Conservation (phyloP, 768 basidiomycete genomes). For the Leccinum rimulosum region DNA sequence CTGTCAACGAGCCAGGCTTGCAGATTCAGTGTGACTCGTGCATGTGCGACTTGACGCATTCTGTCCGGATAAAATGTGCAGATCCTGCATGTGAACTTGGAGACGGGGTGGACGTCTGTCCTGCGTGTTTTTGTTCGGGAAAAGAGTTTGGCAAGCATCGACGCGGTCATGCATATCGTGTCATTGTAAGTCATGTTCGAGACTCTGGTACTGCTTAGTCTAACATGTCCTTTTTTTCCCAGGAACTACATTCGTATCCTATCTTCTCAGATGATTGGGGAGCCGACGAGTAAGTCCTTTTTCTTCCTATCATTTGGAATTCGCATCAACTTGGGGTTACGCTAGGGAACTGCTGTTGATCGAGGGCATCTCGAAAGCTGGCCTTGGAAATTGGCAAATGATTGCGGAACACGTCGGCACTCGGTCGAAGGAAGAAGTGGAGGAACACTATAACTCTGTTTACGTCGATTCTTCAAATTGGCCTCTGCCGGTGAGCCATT, state of each 20-base stretch:
- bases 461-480: constrained; percentile 79
- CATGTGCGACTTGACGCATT: constrained; percentile 86
- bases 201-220: not conserved
- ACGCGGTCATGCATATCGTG: constrained; percentile 83
- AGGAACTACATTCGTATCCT: constrained; percentile 96
- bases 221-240: constrained; percentile 7
- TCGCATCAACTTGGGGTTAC: constrained; percentile 1
- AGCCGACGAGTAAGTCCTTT: constrained; percentile 80
- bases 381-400: constrained; percentile 95
- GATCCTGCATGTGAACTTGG: constrained; percentile 70
- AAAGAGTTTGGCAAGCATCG: constrained; percentile 87
- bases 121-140: constrained; percentile 87
- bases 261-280: constrained; percentile 97
- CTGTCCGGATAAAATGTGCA: constrained; percentile 96
- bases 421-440: constrained; percentile 89
- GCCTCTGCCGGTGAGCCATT: constrained; percentile 71
- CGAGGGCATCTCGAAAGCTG: constrained; percentile 83
- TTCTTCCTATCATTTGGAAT: not conserved
- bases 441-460: constrained; percentile 79
- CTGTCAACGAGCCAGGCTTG: constrained; percentile 77
- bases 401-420: constrained; percentile 95
- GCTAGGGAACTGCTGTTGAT: constrained; percentile 82
- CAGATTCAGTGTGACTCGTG: constrained; percentile 86
- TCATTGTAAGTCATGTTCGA: constrained; percentile 59
- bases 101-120: constrained; percentile 91